Conservation (phyloP, 306 rosid species). For the Cucumis hystrix region DNA sequence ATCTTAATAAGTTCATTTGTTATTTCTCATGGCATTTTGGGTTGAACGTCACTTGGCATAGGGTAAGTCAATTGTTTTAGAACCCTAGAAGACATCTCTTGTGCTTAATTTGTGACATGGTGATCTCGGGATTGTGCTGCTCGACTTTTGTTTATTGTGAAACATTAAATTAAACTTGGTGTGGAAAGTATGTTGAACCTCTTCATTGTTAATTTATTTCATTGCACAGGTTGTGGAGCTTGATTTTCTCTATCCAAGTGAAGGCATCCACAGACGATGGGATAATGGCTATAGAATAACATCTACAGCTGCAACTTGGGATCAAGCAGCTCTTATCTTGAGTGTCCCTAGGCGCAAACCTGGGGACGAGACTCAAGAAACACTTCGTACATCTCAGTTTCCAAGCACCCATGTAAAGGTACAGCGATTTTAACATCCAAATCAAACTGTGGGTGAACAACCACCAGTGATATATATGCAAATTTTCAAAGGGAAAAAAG, state of each 20-base stretch:
- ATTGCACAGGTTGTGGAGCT: conserved; percentile 72
- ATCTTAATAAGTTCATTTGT: not conserved
- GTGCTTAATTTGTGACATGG: not conserved
- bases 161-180: not conserved
- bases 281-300: conserved; percentile 84
- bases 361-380: conserved; percentile 90
- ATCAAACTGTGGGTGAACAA: not conserved
- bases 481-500: not conserved
- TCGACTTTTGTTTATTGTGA: not conserved
- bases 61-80: not conserved
- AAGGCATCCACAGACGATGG: conserved; percentile 96
- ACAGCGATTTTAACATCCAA: not conserved
- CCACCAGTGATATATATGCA: not conserved
- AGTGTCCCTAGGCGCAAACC: conserved; percentile 85
- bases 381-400: conserved; percentile 79
- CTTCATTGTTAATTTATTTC: not conserved
- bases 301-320: conserved; percentile 87
- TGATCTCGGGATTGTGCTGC: not conserved
- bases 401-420: conserved; percentile 98
- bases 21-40: not conserved
- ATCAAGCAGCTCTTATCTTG: conserved; percentile 89
- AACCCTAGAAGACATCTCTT: not conserved
- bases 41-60: not conserved
- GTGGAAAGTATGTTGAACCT: not conserved
- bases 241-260: conserved; percentile 96